Conservation (phyloP, 164 flowering plant species). For the Vitis rotundifolia region DNA sequence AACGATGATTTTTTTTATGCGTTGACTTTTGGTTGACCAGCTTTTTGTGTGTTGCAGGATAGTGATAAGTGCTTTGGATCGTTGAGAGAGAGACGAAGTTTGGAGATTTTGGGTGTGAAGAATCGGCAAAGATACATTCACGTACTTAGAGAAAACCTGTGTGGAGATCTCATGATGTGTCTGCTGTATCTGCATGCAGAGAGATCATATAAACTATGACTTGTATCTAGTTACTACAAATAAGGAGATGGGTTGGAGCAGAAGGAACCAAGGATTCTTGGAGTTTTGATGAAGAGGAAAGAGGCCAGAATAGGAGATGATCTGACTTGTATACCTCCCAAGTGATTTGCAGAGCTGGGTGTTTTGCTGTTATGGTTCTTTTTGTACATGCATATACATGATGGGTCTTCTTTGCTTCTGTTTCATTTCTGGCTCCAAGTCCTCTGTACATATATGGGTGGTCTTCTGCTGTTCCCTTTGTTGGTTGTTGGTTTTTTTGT, state of each 20-base stretch:
- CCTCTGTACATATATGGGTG: no score
- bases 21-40: no score
- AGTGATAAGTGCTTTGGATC: slow-evolving; percentile 73
- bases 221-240: no score
- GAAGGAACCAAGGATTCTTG: slow-evolving; percentile 5
- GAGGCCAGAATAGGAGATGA: background rate
- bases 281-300: background rate
- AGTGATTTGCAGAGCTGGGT: no score
- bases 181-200: slow-evolving; percentile 6
- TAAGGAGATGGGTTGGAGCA: no score
- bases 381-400: no score
- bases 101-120: slow-evolving; percentile 15
- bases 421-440: no score
- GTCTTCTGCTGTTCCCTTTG: no score
- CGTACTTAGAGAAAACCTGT: slow-evolving; percentile 8
- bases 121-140: background rate
- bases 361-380: no score
- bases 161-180: background rate
- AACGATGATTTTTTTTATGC: background rate
- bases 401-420: no score
- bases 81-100: slow-evolving; percentile 34
- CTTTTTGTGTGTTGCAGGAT: slow-evolving; percentile 47
- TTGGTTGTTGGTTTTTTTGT: no score
- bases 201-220: background rate
- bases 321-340: background rate